phyloP scores from a whole-genome alignment of 495 filamentous ascomycete genomes.

The Aspergillus steynii region DNA sequence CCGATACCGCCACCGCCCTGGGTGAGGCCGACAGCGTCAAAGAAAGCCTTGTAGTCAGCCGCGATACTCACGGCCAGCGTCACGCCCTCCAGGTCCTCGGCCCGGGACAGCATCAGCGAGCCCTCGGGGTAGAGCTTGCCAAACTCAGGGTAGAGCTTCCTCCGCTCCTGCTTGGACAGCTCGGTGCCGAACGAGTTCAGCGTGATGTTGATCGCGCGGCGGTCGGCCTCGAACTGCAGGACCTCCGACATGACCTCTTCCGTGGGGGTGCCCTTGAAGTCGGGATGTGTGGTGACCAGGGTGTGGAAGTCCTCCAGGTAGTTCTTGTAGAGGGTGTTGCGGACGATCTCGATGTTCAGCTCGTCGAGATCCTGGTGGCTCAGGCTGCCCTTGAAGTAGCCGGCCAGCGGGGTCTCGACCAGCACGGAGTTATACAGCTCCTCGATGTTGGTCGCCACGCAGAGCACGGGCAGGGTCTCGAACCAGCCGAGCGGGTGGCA shows the following conservation, averaged over 20 bases:
- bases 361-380: constrained; percentile 97
- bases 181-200: constrained; percentile 99
- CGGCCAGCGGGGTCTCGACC: constrained; percentile 92
- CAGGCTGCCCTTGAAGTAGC: constrained; percentile 95
- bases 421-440: constrained; percentile 97
- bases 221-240: constrained; percentile 93
- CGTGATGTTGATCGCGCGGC: constrained; percentile 97
- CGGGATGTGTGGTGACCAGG: constrained; percentile 83
- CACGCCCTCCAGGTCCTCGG: constrained; percentile 93
- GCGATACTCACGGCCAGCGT: constrained; percentile 89
- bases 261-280: constrained; percentile 84
- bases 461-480: constrained; percentile 96
- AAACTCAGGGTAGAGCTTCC: constrained; percentile 94
- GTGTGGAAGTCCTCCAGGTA: constrained; percentile 97
- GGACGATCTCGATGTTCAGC: constrained; percentile 98
- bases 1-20: constrained; percentile 71
- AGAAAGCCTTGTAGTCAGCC: constrained; percentile 88
- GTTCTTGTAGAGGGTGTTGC: constrained; percentile 99
- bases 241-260: constrained; percentile 93
- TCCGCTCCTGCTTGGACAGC: constrained; percentile 87
- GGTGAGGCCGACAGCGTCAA: constrained; percentile 85
- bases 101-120: constrained; percentile 89
- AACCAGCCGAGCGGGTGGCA: constrained; percentile 99
- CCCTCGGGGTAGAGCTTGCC: constrained; percentile 92
- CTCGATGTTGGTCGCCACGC: constrained; percentile 96